These are phyloP conservation scores for Hygrophoropsis aurantiaca DNA, from an alignment of 768 basidiomycete species.

Conservation along the genomic window DNA sequence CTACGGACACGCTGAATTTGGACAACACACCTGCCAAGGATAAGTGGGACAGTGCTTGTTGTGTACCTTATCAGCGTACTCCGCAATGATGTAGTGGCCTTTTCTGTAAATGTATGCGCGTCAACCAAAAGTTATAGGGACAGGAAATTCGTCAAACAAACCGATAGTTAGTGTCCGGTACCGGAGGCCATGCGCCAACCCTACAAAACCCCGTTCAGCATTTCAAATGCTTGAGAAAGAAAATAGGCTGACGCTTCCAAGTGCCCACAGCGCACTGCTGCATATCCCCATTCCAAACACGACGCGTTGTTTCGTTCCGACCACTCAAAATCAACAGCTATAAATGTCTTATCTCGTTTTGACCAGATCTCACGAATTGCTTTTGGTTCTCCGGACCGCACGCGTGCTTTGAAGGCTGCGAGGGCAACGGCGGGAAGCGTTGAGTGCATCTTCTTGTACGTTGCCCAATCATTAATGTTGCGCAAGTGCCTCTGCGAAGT, in stretches of 20 bases:
- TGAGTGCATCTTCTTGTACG: conserved; percentile 68
- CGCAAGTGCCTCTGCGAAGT: conserved; percentile 66
- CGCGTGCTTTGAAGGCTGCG: conserved; percentile 61
- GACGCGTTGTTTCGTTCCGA: conserved; percentile 69
- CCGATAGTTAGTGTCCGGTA: conserved; percentile 77
- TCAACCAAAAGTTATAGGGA: conserved; percentile 6
- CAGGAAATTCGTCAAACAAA: conserved; percentile 26
- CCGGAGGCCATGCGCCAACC: conserved; percentile 72
- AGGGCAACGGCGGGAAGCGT: conserved; percentile 71
- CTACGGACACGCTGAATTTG: conserved; percentile 14
- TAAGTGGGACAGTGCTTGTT: conserved; percentile 65
- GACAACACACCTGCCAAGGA: conserved; percentile 66
- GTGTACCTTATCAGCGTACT: conserved; percentile 62
- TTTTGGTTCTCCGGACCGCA: conserved; percentile 64
- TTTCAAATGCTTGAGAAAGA: background rate
- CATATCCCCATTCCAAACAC: conserved; percentile 81
- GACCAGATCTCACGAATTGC: conserved; percentile 70
- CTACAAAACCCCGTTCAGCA: conserved; percentile 32
- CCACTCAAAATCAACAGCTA: conserved; percentile 75
- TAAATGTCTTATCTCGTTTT: conserved; percentile 67
- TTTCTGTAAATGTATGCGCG: conserved; percentile 31
- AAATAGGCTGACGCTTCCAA: conserved; percentile 57
- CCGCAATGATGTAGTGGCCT: conserved; percentile 74
- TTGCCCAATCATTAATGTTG: conserved; percentile 61
- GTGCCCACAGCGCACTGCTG: conserved; percentile 72